These are phyloP conservation scores for Populus simonii DNA, from an alignment of 345 rosid species.

Conservation along the genomic window DNA sequence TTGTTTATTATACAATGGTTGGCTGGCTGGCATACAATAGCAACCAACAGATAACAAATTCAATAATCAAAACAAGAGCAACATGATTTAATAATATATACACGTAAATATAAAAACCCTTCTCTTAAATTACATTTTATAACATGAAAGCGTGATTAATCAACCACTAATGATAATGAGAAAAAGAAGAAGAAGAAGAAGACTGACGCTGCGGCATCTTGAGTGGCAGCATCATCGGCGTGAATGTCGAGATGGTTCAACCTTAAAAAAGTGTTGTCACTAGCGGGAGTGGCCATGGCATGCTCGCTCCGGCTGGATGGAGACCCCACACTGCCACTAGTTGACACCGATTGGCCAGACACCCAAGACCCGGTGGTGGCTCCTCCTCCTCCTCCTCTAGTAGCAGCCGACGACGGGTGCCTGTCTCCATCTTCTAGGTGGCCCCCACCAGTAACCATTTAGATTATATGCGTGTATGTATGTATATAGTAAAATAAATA, in stretches of 20 bases:
- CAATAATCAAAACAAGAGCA: neutral
- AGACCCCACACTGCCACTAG: constrained; percentile 91
- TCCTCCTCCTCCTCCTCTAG: constrained; percentile 37
- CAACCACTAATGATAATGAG: neutral
- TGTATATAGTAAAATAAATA: neutral
- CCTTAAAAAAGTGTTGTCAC: constrained; percentile 59
- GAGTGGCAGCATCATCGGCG: constrained; percentile 91
- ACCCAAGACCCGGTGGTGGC: constrained; percentile 70
- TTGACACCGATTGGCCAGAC: constrained; percentile 84
- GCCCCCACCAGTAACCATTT: constrained; percentile 29
- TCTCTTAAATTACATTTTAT: neutral
- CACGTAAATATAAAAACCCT: constrained; percentile 14
- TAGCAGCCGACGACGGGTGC: constrained; percentile 20
- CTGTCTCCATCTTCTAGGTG: constrained; percentile 56
- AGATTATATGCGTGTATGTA: too few relatives aligned
- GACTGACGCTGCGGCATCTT: constrained; percentile 60
- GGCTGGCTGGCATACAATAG: neutral
- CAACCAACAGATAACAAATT: neutral
- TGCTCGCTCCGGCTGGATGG: constrained; percentile 80
- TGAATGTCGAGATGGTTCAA: constrained; percentile 82
- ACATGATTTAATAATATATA: constrained; percentile 6
- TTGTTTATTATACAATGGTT: neutral
- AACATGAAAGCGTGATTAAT: constrained; percentile 13
- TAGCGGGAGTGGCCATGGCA: constrained; percentile 67
- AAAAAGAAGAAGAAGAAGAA: neutral